Evolutionary conservation across 345 rosid genomes (phyloP).

Genomic region (Syzygium aqueum): DNA sequence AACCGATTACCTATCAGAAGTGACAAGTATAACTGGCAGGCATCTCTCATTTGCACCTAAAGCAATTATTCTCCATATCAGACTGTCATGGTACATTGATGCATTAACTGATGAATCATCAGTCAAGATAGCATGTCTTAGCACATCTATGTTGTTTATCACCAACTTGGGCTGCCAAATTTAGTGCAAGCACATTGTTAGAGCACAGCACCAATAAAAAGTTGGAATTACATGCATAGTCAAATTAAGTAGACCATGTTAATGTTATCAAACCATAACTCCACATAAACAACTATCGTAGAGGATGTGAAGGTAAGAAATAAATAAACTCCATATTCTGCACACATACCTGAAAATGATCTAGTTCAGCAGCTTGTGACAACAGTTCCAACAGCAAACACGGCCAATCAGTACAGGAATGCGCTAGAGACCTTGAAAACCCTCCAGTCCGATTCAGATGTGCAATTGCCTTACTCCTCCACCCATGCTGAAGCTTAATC

Average conservation of each 20-base stretch:
- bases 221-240: background rate
- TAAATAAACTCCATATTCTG: background rate
- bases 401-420: conserved; percentile 93
- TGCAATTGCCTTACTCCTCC: conserved; percentile 84
- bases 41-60: conserved; percentile 76
- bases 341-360: conserved; percentile 66
- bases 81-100: conserved; percentile 82
- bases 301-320: background rate
- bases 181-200: conserved; percentile 2
- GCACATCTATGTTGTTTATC: conserved; percentile 85
- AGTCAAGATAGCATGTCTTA: conserved; percentile 51
- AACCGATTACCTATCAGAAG: conserved; percentile 69
- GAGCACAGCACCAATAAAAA: background rate
- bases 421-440: conserved; percentile 72
- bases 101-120: conserved; percentile 55
- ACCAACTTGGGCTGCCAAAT: conserved; percentile 90
- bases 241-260: background rate
- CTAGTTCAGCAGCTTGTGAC: conserved; percentile 87
- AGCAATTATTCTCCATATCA: conserved; percentile 83
- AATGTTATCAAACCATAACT: background rate
- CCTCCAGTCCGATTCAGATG: conserved; percentile 61
- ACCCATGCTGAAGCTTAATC: conserved; percentile 45
- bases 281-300: background rate
- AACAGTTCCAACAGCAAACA: conserved; percentile 80
- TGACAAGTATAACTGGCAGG: conserved; percentile 69